Evolutionary conservation across 805 yeast species (phyloP), one percentile per base, ranked within the genome.

Genomic region (Schizosaccharomyces pombe): DNA sequence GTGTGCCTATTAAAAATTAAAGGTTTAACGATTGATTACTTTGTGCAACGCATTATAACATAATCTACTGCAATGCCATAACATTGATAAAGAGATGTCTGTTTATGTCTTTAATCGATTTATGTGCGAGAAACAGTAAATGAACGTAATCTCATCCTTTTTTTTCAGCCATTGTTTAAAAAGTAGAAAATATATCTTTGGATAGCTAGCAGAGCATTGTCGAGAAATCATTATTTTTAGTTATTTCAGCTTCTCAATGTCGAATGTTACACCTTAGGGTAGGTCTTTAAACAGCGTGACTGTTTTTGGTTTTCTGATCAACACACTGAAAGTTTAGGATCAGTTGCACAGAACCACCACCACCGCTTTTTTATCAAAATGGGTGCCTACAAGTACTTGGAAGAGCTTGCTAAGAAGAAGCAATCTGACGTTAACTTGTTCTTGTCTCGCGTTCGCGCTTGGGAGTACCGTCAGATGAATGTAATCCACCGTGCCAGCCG

Each of bases 301-400:
- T 43, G 30, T 26, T 43, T 43, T 43, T 22, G 49, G 14, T 43
- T 19, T 16, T n/a, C 14, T 22, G 30, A 24, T 26, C 28, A 43
- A 37, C 43, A 37, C 43, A 37, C 6, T 37, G 43, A 37, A 37
- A 37, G 24, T 37, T 37, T 37, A 14, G 4, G 49, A 43, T 29
- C 37, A 32, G 8, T 26, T 29, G 5, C 19, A 19, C 49, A 30
- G 49, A 19, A 26, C 28, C 28, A 19, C 49, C 28, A 22, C 49
- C 49, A 43, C 49, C 49, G 30, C 30, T 29, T 22, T 26, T 4
- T 14, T 9, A 26, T 22, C 49, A 43, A 43, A 49, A 49, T 49
- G 98, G 97, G 98, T 80, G 98, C 97, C 79, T 91, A 91, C 94
- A 91, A 91, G 75, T 91, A 91, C 75, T 81, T 91, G 73, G 95